These are phyloP conservation scores for Patellifolia procumbens DNA, from an alignment of 179 eudicot species.

Conservation along the genomic window DNA sequence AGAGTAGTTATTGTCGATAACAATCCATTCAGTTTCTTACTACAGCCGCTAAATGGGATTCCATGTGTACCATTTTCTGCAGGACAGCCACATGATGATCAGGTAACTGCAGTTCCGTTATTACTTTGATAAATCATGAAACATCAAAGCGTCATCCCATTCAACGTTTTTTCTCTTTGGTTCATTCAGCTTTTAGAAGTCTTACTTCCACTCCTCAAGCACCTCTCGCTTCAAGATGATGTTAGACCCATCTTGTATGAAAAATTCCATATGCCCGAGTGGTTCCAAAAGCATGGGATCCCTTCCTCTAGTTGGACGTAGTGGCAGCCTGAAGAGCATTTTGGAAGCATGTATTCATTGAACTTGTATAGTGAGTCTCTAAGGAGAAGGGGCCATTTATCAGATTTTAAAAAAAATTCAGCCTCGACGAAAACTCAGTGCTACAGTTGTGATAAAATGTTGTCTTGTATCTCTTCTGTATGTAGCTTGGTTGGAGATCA, in stretches of 20 bases:
- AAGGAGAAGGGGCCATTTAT: constrained; percentile 20
- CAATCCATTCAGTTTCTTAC: constrained; percentile 93
- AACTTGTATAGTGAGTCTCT: constrained; percentile 35
- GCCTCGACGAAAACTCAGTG: constrained; percentile 23
- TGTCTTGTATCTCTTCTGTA: constrained; percentile 21
- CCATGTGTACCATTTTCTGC: constrained; percentile 96
- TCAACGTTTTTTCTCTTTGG: neutral
- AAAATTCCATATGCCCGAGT: constrained; percentile 89
- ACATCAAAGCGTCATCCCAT: too few relatives aligned
- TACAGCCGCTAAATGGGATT: constrained; percentile 91
- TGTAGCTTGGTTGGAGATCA: constrained; percentile 27
- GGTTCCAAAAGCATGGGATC: constrained; percentile 96
- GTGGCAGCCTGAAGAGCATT: constrained; percentile 20
- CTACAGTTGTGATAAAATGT: constrained; percentile 13
- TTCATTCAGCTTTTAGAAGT: constrained; percentile 76
- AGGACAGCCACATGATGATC: constrained; percentile 87
- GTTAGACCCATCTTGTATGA: constrained; percentile 81
- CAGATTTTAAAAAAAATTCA: constrained; percentile 10
- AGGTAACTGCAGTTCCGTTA: constrained; percentile 45
- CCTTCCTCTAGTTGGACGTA: constrained; percentile 61
- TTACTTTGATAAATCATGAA: neutral
- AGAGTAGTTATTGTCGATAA: constrained; percentile 89
- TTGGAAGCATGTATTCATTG: constrained; percentile 32
- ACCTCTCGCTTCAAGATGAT: constrained; percentile 68
- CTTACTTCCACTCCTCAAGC: constrained; percentile 80